These are phyloP conservation scores for Komagataella pastoris DNA, from an alignment of 805 yeast species.

Conservation along the genomic window DNA sequence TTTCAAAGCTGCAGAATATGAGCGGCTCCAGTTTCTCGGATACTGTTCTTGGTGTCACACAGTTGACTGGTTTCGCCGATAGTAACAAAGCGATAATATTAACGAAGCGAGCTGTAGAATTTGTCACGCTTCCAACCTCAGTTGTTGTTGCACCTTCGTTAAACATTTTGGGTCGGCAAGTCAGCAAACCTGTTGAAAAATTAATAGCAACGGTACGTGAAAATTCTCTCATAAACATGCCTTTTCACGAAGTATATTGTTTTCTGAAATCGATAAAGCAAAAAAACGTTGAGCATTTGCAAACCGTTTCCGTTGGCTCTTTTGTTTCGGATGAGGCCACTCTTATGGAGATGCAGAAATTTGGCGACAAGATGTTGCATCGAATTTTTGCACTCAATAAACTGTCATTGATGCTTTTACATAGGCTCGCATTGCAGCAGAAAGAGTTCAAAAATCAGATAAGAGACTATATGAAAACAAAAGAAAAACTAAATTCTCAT, in stretches of 20 bases:
- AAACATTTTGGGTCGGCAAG: not conserved
- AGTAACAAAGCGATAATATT: not conserved
- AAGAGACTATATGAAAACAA: too few species aligned
- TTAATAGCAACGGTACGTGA: not conserved
- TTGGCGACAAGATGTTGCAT: not conserved
- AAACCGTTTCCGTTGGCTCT: not conserved
- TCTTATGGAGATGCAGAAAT: not conserved
- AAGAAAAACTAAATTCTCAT: not conserved
- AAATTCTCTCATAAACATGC: not conserved
- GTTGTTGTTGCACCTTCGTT: not conserved
- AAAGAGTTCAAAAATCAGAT: conserved; percentile 11
- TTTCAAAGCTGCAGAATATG: not conserved
- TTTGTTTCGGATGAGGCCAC: not conserved
- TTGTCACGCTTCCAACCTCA: not conserved
- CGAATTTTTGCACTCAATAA: not conserved
- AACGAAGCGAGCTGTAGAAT: not conserved
- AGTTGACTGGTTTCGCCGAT: not conserved
- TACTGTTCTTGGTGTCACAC: not conserved
- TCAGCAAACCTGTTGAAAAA: not conserved
- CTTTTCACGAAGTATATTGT: not conserved
- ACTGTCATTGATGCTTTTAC: not conserved
- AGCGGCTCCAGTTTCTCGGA: not conserved
- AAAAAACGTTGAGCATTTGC: not conserved
- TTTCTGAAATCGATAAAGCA: not conserved
- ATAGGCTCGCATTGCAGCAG: not conserved